Percentiles rank a stretch among this genome's conserved stretches.
Evolutionary conservation across 2,329 filamentous ascomycete genomes (phyloP).

Genomic region (Aspergillus jensenii): DNA sequence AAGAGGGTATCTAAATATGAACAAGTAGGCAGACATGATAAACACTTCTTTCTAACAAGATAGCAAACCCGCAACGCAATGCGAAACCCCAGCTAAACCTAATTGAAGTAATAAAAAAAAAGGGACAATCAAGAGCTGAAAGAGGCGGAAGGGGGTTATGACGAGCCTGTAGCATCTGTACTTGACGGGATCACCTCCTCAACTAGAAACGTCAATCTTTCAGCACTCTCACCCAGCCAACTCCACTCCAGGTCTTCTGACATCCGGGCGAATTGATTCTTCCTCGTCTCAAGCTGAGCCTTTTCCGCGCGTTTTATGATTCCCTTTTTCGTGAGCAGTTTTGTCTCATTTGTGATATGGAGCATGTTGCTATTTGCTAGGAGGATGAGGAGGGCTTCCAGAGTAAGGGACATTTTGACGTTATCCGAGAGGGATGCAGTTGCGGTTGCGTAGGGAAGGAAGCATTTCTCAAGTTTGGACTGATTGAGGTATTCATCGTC

Average conservation of each 20-base stretch:
- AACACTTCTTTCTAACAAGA: not conserved
- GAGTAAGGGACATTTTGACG: constrained; percentile 67
- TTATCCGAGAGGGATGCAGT: constrained; percentile 65
- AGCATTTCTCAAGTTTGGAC: constrained; percentile 57
- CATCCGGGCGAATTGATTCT: constrained; percentile 37
- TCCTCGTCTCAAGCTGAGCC: constrained; percentile 46
- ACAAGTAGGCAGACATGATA: not conserved
- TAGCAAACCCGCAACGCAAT: not conserved
- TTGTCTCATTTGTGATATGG: constrained; percentile 38
- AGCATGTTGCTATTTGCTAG: constrained; percentile 40
- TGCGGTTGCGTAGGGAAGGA: constrained; percentile 65
- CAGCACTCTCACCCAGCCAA: constrained; percentile 43
- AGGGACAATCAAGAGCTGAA: not conserved
- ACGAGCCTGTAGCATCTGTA: not conserved
- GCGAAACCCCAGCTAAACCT: not conserved
- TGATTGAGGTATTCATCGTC: constrained; percentile 49
- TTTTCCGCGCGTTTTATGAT: constrained; percentile 52
- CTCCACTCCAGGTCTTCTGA: constrained; percentile 36
- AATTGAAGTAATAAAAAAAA: not conserved
- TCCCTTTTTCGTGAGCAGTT: constrained; percentile 51
- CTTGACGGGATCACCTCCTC: constrained; percentile 28
- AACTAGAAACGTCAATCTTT: constrained; percentile 39
- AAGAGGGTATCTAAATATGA: not conserved
- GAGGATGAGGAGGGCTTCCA: constrained; percentile 65
- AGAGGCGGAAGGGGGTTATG: not conserved